A percentile compares a stretch with the other conserved stretches of the same genome.
phyloP scores from a whole-genome alignment of 2,329 filamentous ascomycete genomes.

The Spiromastix sp. region DNA sequence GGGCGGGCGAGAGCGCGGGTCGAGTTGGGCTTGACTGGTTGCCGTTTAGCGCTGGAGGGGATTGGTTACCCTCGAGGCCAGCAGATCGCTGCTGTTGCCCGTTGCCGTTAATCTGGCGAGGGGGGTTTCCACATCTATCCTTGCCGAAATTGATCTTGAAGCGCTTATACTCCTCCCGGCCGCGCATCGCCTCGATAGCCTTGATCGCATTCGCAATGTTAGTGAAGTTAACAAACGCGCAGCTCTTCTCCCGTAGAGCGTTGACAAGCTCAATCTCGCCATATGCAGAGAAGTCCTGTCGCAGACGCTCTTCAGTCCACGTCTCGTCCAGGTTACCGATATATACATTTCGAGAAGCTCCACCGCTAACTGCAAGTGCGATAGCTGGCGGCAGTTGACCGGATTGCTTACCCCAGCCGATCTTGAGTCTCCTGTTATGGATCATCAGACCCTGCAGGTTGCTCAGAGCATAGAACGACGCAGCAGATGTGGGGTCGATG shows the following conservation, averaged over 20 bases:
- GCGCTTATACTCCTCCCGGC: constrained; percentile 90
- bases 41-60: constrained; percentile 47
- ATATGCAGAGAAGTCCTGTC: constrained; percentile 94
- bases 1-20: constrained; percentile 42
- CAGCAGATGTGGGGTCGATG: constrained; percentile 94
- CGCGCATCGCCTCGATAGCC: constrained; percentile 89
- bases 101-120: constrained; percentile 65
- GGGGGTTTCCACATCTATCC: constrained; percentile 92
- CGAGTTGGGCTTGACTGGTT: constrained; percentile 50
- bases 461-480: constrained; percentile 94
- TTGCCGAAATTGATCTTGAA: constrained; percentile 99
- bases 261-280: constrained; percentile 98
- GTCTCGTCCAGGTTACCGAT: constrained; percentile 95
- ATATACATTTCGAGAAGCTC: constrained; percentile 97
- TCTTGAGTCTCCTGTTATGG: constrained; percentile 94
- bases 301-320: constrained; percentile 90
- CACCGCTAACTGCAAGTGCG: constrained; percentile 87
- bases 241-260: constrained; percentile 94
- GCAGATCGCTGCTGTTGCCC: constrained; percentile 55
- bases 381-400: constrained; percentile 92
- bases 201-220: constrained; percentile 99
- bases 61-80: constrained; percentile 43
- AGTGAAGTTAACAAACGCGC: constrained; percentile 98
- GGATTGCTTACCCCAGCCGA: constrained; percentile 98
- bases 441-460: constrained; percentile 98